A percentile compares a stretch with the other conserved stretches of the same genome.
phyloP scores from a whole-genome alignment of 495 filamentous ascomycete genomes.

The Niebla homalea region DNA sequence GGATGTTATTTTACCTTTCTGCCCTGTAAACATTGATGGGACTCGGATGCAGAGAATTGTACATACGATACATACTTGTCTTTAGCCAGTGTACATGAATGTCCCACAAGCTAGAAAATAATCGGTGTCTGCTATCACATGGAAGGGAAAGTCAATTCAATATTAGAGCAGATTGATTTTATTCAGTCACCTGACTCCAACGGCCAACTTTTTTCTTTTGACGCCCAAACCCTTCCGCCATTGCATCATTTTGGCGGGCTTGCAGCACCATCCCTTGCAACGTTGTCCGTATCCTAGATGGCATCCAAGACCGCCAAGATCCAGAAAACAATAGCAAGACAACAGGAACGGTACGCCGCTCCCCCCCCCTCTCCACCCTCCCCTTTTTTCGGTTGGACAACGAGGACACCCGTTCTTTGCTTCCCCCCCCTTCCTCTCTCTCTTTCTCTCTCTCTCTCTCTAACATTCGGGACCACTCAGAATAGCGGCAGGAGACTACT shows the following conservation, averaged over 20 bases:
- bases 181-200: no score
- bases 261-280: no score
- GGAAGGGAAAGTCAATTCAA: no score
- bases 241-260: background rate
- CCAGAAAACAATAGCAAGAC: slow-evolving; percentile 58
- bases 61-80: background rate
- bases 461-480: slow-evolving; percentile 29
- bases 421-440: slow-evolving; percentile 1
- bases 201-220: no score
- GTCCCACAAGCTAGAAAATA: no score
- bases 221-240: background rate
- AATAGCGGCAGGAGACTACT: slow-evolving; percentile 83
- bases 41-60: background rate
- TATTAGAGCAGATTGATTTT: no score
- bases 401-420: background rate
- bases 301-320: slow-evolving; percentile 47
- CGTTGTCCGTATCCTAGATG: background rate
- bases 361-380: background rate
- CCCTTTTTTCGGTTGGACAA: background rate
- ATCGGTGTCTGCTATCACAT: no score
- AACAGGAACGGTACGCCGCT: slow-evolving; percentile 48
- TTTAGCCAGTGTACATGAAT: background rate
- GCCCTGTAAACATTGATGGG: no score
- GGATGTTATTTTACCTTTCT: background rate
- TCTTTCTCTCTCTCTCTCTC: background rate